These are phyloP conservation scores for Colletotrichum melonis DNA, from an alignment of 2,329 filamentous ascomycete species.

Conservation along the genomic window DNA sequence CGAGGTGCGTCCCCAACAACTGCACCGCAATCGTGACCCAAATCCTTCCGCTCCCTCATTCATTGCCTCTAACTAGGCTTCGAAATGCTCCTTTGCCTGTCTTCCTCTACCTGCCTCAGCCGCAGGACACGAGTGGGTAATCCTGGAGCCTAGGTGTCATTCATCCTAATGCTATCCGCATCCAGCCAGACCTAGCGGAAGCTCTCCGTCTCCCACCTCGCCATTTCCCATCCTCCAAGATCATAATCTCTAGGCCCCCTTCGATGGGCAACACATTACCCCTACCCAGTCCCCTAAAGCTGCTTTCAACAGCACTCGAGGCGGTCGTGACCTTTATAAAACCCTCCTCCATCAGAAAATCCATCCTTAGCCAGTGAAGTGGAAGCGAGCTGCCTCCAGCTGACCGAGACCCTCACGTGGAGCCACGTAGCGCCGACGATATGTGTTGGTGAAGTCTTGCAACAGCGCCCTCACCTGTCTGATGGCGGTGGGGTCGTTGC, in stretches of 20 bases:
- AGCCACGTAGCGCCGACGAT: slow-evolving; percentile 93
- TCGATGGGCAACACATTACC: background rate
- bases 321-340: background rate
- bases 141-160: background rate
- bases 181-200: background rate
- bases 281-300: background rate
- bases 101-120: background rate
- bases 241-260: background rate
- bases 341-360: background rate
- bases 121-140: background rate
- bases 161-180: background rate
- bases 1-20: background rate
- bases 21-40: background rate
- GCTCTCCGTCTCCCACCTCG: background rate
- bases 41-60: background rate
- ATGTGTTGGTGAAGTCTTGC: slow-evolving; percentile 97
- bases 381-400: slow-evolving; percentile 87
- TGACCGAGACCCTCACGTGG: slow-evolving; percentile 90
- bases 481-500: slow-evolving; percentile 68
- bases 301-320: background rate
- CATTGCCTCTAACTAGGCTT: background rate
- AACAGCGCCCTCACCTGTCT: slow-evolving; percentile 86
- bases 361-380: slow-evolving; percentile 62
- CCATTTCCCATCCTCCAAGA: background rate
- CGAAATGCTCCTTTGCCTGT: background rate